Conservation (phyloP, 257 asterid genomes). For the Solanum boliviense region DNA sequence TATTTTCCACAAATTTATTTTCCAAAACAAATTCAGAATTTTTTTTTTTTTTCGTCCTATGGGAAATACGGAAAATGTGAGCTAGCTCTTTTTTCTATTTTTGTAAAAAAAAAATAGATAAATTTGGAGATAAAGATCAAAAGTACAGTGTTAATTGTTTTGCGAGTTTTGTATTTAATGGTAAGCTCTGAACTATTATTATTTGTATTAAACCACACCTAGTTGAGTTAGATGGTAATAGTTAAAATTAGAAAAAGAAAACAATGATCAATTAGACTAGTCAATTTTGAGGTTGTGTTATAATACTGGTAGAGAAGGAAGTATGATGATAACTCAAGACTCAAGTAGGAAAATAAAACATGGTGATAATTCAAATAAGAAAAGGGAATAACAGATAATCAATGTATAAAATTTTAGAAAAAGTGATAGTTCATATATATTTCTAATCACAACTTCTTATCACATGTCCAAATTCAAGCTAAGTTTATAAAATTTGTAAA, state of each 20-base stretch:
- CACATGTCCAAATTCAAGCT: neutral
- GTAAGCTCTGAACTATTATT: too few species aligned
- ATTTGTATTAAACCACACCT: neutral
- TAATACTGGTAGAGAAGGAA: neutral
- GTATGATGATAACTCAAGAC: neutral
- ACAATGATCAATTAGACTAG: accelerated
- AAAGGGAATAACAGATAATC: accelerated
- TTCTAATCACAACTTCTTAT: neutral
- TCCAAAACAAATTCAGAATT: neutral
- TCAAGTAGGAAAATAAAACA: neutral
- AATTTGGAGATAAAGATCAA: neutral
- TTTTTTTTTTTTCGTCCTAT: neutral
- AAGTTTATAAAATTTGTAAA: neutral
- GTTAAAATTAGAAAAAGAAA: too few species aligned
- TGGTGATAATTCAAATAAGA: neutral
- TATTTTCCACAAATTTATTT: neutral
- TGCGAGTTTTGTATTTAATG: neutral
- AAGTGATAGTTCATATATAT: neutral
- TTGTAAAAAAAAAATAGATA: neutral
- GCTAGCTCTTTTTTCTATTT: neutral
- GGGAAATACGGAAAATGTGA: neutral
- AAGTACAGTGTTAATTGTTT: neutral
- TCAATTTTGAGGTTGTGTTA: neutral
- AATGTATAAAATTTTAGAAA: neutral
- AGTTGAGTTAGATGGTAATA: neutral